Conservation (phyloP, 2,329 filamentous ascomycete species). For the Dothistroma septosporum region DNA sequence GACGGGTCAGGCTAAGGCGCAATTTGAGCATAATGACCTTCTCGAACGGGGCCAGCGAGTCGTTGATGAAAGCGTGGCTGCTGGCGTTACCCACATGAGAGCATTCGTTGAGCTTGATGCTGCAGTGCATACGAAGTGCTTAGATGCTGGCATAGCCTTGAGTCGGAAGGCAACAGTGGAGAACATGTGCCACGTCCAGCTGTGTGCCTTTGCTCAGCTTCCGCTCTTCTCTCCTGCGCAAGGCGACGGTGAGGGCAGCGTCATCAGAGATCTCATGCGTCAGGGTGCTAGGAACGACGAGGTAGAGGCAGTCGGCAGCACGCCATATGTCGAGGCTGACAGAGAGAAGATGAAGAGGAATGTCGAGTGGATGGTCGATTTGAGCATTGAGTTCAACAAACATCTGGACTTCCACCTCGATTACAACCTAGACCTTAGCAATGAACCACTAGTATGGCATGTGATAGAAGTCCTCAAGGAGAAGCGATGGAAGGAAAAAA, state of each 20-base stretch:
- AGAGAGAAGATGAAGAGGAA: slow-evolving; percentile 51
- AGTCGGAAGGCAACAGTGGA: slow-evolving; percentile 48
- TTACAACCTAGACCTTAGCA: slow-evolving; percentile 56
- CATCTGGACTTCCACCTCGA: slow-evolving; percentile 70
- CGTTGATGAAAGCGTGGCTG: slow-evolving; percentile 59
- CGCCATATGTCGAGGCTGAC: slow-evolving; percentile 64
- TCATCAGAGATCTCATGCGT: slow-evolving; percentile 51
- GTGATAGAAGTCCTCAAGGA: slow-evolving; percentile 51
- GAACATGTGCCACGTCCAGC: slow-evolving; percentile 56
- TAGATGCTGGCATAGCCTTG: slow-evolving; percentile 55
- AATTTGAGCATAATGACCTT: slow-evolving; percentile 61
- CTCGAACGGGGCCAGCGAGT: slow-evolving; percentile 61
- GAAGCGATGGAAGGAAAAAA: slow-evolving; percentile 48
- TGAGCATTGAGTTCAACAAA: slow-evolving; percentile 48
- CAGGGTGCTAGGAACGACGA: slow-evolving; percentile 40
- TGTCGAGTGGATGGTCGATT: slow-evolving; percentile 59
- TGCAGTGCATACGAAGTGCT: slow-evolving; percentile 55
- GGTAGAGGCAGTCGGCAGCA: slow-evolving; percentile 62
- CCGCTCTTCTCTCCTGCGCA: slow-evolving; percentile 56
- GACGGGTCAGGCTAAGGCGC: slow-evolving; percentile 57
- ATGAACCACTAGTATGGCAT: slow-evolving; percentile 51
- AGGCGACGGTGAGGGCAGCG: slow-evolving; percentile 38
- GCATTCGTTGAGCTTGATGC: slow-evolving; percentile 69
- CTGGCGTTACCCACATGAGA: slow-evolving; percentile 65
- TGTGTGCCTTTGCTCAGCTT: slow-evolving; percentile 69